Evolutionary conservation across 2,329 filamentous ascomycete genomes (phyloP).

Genomic region (Aplosporella prunicola): DNA sequence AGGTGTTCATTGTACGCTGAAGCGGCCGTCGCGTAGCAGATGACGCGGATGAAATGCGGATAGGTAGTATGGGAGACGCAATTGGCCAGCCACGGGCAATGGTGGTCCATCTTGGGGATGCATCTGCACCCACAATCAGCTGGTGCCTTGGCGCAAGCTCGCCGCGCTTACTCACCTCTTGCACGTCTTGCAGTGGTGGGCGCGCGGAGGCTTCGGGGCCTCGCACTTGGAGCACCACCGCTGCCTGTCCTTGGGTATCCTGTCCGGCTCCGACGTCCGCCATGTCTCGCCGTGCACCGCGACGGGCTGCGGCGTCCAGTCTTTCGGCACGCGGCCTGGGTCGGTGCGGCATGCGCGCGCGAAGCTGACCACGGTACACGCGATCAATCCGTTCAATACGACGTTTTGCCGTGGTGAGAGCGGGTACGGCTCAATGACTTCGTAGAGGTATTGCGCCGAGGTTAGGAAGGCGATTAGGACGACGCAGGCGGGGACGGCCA

Average conservation of each 20-base stretch:
- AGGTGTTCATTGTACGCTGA: conserved; percentile 53
- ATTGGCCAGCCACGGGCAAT: conserved; percentile 78
- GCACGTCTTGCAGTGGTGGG: conserved; percentile 75
- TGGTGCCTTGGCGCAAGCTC: not conserved
- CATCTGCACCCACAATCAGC: conserved; percentile 38
- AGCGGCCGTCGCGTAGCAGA: conserved; percentile 57
- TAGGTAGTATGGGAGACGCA: conserved; percentile 76
- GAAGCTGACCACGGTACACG: conserved; percentile 61
- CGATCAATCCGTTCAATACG: conserved; percentile 57
- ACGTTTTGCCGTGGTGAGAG: conserved; percentile 48
- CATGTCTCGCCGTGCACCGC: conserved; percentile 17
- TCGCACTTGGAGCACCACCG: conserved; percentile 70
- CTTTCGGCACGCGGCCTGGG: conserved; percentile 44
- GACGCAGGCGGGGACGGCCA: conserved; percentile 62
- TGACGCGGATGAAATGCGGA: conserved; percentile 73
- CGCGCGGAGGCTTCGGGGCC: conserved; percentile 62
- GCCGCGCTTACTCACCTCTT: conserved; percentile 35
- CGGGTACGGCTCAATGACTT: conserved; percentile 48
- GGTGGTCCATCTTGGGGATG: conserved; percentile 75
- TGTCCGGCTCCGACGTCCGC: conserved; percentile 27
- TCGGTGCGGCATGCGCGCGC: conserved; percentile 52
- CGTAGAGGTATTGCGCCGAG: conserved; percentile 62
- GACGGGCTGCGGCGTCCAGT: conserved; percentile 28
- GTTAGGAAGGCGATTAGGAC: conserved; percentile 58
- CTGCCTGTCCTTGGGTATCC: conserved; percentile 18